Base-by-base conservation (phyloP, 495 filamentous ascomycete species). In the Talaromyces liani region DNA sequence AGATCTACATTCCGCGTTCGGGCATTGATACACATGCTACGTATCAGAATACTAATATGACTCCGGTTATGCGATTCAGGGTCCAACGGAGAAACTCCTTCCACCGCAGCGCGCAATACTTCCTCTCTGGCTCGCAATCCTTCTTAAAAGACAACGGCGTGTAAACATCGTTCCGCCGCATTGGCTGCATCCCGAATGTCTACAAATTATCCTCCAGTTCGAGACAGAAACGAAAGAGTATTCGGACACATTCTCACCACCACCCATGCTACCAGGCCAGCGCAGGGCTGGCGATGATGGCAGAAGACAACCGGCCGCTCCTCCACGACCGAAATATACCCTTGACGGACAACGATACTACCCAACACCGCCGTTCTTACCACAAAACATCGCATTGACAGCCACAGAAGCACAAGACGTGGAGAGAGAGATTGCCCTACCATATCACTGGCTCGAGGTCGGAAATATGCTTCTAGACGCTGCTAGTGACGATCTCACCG, bases 101-200 rank as follows among this genome's bases (percentile, higher is more conserved):
- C 94, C 94, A 8, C 93, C 94, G 0, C 88, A 92, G 66, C 87
- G 92, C 67, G 83, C 88, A 63, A 75, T 87, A 31, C 73, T 98
- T 51, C 94, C 94, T 14, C 86, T 98, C 70, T 98, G 95, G 95
- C 89, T 98, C 56, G 94, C 95, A n/a, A 85, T 98, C 58, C 88
- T 97, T 61, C 88, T 98, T 60, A 97, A 98, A 76, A 91, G 92
- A 65, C 95, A 98, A 79, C 86, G 88, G 36, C 87, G 93, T 70
- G 93, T 92, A 71, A 96, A 97, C 77, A 97, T 98, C 72, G 77
- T 92, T 47, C 90, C 94, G 0, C 94, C 94, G 0, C 74, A 89
- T 58, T 98, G 94, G 94, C 85, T 98, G 10, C 83, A 87, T 66
- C 84, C 90, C 0, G 71, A 84, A 31, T 86, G 91, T 29, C 84